Evolutionary conservation across 352 stramenopile genomes (phyloP), one percentile per base, ranked within the genome.

Genomic region (Pythium angustatum): DNA sequence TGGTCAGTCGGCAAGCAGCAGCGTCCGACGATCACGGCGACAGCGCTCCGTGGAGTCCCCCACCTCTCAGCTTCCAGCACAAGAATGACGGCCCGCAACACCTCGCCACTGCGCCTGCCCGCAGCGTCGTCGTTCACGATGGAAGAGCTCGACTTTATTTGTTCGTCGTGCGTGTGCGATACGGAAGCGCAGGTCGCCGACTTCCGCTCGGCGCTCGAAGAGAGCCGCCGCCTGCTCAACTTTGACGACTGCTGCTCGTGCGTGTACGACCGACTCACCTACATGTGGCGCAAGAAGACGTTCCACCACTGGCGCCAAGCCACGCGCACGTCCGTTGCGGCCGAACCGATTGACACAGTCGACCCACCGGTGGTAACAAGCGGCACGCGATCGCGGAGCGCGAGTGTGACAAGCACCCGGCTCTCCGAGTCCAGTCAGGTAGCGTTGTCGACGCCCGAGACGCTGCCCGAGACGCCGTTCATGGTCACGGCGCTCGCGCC

Each of bases 241-340:
- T 43, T 76, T 40, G 78, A 85, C 47, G 74, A 81, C 11, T 88
- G 74, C 74, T 91, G 80, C 58, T 72, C 79, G 19, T 91, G 83
- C 45, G 69, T 87, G 8, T 85, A 89, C 60, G 77, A 90, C 62
- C 80, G 83, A 9, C 66, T 90, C 48, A 87, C 76, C 34, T 88
- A 90, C 62, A 83, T 90, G 76, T 85, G 79, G 72, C 78, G 81
- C 59, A 91, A 91, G 72, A 88, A 90, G 68, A 87, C 74, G 2
- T 91, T 91, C 59, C 76, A 89, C 60, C 80, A 85, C 63, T 91
- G 80, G 83, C 73, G 78, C 19, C 75, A 88, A 55, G 66, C 68
- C 3, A 74, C 83, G 33, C 71, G 58, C 50, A 60, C 54, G 50
- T 68, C 33, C 28, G 19, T 36, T 19, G 51, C 22, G 28, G 50